Evolutionary conservation across 2,329 filamentous ascomycete genomes (phyloP).

Genomic region (Apiospora sp.): DNA sequence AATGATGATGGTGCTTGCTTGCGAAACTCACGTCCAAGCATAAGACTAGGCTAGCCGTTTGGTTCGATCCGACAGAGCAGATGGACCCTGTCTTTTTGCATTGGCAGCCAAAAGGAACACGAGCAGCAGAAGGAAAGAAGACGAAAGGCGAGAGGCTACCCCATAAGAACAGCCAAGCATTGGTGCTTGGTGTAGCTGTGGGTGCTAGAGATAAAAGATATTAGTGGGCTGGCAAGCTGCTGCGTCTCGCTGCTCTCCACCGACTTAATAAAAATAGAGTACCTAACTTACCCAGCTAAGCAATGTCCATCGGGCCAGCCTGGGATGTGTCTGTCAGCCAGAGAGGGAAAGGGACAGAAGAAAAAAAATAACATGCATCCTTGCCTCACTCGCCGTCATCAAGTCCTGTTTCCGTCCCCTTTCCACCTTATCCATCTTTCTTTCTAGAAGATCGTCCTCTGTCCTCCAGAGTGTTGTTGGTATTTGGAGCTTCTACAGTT

Average conservation of each 20-base stretch:
- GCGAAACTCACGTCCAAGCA: neutral
- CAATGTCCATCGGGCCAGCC: conserved; percentile 14
- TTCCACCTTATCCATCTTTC: conserved; percentile 15
- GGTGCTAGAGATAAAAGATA: conserved; percentile 21
- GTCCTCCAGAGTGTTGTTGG: conserved; percentile 18
- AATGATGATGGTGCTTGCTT: neutral
- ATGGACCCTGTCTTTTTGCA: neutral
- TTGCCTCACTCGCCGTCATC: conserved; percentile 24
- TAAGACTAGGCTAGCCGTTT: neutral
- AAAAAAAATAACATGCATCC: conserved; percentile 23
- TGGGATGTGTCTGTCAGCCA: conserved; percentile 11
- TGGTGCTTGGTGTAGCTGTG: conserved; percentile 12
- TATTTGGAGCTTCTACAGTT: conserved; percentile 18
- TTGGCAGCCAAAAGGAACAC: neutral
- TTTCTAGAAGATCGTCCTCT: conserved; percentile 22
- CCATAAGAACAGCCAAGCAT: neutral
- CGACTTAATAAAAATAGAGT: conserved; percentile 32
- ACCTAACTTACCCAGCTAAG: conserved; percentile 4
- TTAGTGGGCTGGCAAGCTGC: conserved; percentile 25
- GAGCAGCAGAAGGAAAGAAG: neutral
- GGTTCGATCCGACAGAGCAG: neutral
- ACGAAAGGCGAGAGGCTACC: neutral
- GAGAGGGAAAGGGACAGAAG: conserved; percentile 23
- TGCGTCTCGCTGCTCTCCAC: conserved; percentile 23
- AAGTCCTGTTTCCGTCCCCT: conserved; percentile 2